Base-by-base conservation (phyloP, 208 protist species). In the Crithidia sp. region DNA sequence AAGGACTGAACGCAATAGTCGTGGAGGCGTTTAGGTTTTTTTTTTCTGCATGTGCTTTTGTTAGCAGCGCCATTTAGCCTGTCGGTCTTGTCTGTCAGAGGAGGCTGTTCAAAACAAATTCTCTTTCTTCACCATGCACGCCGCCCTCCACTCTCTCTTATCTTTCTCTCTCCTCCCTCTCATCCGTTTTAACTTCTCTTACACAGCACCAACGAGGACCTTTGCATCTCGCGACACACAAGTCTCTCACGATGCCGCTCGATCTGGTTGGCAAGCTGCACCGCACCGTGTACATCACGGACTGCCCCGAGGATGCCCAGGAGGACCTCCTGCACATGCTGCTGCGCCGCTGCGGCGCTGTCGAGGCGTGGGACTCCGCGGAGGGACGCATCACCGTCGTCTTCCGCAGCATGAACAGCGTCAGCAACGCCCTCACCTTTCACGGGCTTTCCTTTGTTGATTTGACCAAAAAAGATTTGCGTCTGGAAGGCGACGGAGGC, bases 221-320 rank as follows among this genome's bases (percentile, higher is more conserved):
- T 28, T 28, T 28, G 28, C 28, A 28, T 28, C 28, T 28, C 28
- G 28, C 28, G 45, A 49, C 45, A 2, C 45, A 49, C 45, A 49
- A 0, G 0, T 61, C 6, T 40, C 28, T 28, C 28, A 45, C 3
- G 5, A 96, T 94, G 87, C 81, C 91, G 12, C 77, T 96, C 0
- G 89, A 96, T 67, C 71, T 96, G 19, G 88, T 96, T 4, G 92
- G 92, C 12, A 91, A 89, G 68, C 78, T 93, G 49, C 92, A 96
- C 77, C 92, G 92, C 47, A 94, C 92, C 9, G 83, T 96, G 66
- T 95, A 95, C 83, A 77, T 94, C 60, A 79, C 81, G 13, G 75
- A 81, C 49, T 93, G 88, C 75, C 74, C 75, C 12, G 70, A 83
- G 37, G 82, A 85, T 40, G 65, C 80, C n/a, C 68, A 83, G 10